Percentiles rank a stretch among this genome's conserved stretches.
Conservation (phyloP, 345 rosid genomes). For the Mangifera indica region DNA sequence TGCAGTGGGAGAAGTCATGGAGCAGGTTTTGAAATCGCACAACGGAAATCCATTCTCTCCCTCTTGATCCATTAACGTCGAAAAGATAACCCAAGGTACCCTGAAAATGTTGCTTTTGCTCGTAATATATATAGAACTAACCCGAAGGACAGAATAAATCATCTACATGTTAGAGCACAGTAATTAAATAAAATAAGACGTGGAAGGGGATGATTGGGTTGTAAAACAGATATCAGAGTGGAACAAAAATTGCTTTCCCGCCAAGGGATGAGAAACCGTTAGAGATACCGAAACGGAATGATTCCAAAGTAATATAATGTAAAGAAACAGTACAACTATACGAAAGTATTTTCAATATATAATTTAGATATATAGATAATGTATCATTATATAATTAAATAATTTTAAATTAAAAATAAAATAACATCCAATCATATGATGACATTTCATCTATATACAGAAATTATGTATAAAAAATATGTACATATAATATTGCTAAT, state of each 20-base stretch:
- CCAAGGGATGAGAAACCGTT: constrained; percentile 22
- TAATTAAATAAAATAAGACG: too few species aligned
- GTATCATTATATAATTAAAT: too few species aligned
- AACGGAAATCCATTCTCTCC: constrained; percentile 27
- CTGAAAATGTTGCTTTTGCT: not conserved
- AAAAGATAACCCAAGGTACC: too few species aligned
- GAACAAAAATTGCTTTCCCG: constrained; percentile 17
- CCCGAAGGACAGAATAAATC: not conserved
- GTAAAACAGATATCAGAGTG: not conserved
- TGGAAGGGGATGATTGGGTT: not conserved
- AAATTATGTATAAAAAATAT: too few species aligned
- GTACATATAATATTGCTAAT: too few species aligned
- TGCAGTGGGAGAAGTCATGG: constrained; percentile 17
- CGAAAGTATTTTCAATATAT: too few species aligned
- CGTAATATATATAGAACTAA: not conserved
- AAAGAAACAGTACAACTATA: too few species aligned
- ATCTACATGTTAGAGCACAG: not conserved
- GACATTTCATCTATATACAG: too few species aligned
- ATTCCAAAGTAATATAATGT: not conserved
- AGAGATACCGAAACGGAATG: constrained; percentile 12
- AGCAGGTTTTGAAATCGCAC: constrained; percentile 31
- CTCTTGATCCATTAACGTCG: constrained; percentile 31
- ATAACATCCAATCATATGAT: too few species aligned
- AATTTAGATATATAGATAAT: too few species aligned
- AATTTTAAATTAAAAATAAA: too few species aligned